Percentiles rank a stretch among this genome's conserved stretches.
Evolutionary conservation across 2,329 filamentous ascomycete species (phyloP).

Genomic region (Sporothrix schenckii): DNA sequence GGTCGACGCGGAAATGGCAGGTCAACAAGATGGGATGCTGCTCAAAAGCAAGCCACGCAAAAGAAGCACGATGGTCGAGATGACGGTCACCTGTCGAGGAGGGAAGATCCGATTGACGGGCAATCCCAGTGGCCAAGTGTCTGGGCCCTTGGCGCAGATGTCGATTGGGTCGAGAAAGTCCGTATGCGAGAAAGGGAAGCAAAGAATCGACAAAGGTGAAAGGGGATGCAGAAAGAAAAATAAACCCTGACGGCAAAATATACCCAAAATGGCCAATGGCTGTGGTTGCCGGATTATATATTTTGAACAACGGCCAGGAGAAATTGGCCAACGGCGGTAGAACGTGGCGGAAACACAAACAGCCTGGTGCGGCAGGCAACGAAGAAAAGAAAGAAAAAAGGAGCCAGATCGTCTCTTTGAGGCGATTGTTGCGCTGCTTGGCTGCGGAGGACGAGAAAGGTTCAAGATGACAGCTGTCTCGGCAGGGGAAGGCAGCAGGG

Average conservation of each 20-base stretch:
- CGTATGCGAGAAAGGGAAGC: neutral
- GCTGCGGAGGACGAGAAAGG: neutral
- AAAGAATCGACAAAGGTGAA: neutral
- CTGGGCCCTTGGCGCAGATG: constrained; percentile 12
- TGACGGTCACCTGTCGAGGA: neutral
- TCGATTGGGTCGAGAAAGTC: constrained; percentile 14
- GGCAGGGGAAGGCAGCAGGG: constrained; percentile 17
- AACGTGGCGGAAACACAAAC: neutral
- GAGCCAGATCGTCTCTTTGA: constrained; percentile 15
- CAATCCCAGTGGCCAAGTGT: neutral
- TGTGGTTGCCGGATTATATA: constrained; percentile 8
- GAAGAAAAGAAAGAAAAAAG: neutral
- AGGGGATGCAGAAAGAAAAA: neutral
- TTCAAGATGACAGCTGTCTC: constrained; percentile 30
- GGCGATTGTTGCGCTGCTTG: constrained; percentile 3
- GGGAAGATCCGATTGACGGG: constrained; percentile 27
- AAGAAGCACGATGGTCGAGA: constrained; percentile 2
- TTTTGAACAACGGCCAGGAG: neutral
- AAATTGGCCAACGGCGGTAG: constrained; percentile 16
- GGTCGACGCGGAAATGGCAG: neutral
- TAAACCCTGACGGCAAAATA: constrained; percentile 12
- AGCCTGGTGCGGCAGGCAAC: neutral
- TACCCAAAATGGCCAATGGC: constrained; percentile 23
- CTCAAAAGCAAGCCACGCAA: neutral
- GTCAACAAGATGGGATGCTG: neutral